These are phyloP conservation scores for Penicillium sp. DNA, from an alignment of 2,329 filamentous ascomycete species.

Conservation along the genomic window DNA sequence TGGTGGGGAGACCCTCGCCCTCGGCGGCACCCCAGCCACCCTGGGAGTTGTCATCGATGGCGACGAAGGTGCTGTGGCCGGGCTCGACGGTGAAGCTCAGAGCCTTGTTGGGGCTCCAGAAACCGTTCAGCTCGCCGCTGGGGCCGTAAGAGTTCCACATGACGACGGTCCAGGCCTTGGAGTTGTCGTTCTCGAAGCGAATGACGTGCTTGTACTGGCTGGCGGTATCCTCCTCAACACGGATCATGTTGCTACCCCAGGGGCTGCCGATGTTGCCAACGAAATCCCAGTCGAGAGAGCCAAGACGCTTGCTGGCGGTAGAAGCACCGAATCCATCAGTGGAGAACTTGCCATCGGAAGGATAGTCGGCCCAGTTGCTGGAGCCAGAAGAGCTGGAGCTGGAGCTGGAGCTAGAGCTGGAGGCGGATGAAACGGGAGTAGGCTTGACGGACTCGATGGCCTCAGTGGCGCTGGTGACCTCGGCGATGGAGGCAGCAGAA, in stretches of 20 bases:
- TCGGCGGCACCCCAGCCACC: slow-evolving; percentile 38
- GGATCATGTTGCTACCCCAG: slow-evolving; percentile 44
- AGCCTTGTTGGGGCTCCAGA: slow-evolving; percentile 36
- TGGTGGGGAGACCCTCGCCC: slow-evolving; percentile 29
- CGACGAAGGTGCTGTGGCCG: slow-evolving; percentile 37
- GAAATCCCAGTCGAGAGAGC: slow-evolving; percentile 27
- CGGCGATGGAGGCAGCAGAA: slow-evolving; percentile 15
- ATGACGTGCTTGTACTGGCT: slow-evolving; percentile 39
- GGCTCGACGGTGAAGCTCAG: slow-evolving; percentile 34
- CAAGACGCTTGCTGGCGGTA: slow-evolving; percentile 20
- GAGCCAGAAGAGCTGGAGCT: slow-evolving; percentile 14
- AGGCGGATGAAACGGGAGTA: not conserved
- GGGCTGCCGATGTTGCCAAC: slow-evolving; percentile 39
- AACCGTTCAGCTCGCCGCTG: slow-evolving; percentile 32
- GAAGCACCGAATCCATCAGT: slow-evolving; percentile 34
- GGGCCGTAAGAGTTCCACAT: slow-evolving; percentile 45
- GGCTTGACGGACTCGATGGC: slow-evolving; percentile 1
- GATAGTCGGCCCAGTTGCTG: slow-evolving; percentile 25
- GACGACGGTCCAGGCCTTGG: slow-evolving; percentile 36
- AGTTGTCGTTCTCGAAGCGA: slow-evolving; percentile 33
- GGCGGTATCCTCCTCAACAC: slow-evolving; percentile 34
- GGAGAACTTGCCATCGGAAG: slow-evolving; percentile 24
- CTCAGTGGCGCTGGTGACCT: slow-evolving; percentile 14
- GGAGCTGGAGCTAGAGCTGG: not conserved
- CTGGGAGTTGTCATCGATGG: slow-evolving; percentile 39